These are phyloP conservation scores for Candida ascalaphidarum DNA, from an alignment of 805 yeast species.

Conservation along the genomic window DNA sequence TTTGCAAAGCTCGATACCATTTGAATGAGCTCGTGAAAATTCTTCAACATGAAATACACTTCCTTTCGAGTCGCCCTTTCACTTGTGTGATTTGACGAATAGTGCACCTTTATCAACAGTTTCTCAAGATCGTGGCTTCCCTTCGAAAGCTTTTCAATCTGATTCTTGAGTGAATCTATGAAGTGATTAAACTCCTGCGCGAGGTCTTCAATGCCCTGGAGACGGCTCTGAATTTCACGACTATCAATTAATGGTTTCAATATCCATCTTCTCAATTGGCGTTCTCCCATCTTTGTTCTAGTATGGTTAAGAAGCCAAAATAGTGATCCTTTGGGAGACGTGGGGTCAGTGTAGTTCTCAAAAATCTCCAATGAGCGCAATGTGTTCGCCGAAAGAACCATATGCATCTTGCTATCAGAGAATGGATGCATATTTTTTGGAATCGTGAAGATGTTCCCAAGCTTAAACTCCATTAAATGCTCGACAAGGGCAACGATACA, in stretches of 20 bases:
- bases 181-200: conserved; percentile 20
- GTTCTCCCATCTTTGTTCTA: conserved; percentile 63
- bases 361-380: conserved; percentile 70
- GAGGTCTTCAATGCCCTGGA: conserved; percentile 41
- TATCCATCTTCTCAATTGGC: conserved; percentile 67
- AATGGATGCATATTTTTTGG: conserved; percentile 46
- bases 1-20: conserved; percentile 23
- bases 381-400: conserved; percentile 57
- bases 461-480: conserved; percentile 56
- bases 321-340: conserved; percentile 55
- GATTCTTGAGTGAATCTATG: conserved; percentile 20
- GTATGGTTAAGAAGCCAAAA: conserved; percentile 80
- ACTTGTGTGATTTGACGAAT: conserved; percentile 28
- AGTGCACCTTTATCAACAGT: conserved; percentile 49
- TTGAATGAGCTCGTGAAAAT: conserved; percentile 26
- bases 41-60: conserved; percentile 43
- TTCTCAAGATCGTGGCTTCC: conserved; percentile 49
- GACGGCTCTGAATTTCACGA: conserved; percentile 49
- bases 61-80: conserved; percentile 49
- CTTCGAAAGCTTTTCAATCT: conserved; percentile 17
- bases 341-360: conserved; percentile 47
- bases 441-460: conserved; percentile 49
- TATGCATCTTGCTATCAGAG: conserved; percentile 36
- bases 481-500: conserved; percentile 39
- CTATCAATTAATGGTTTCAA: conserved; percentile 56